Conservation (phyloP, 1,139 yeast genomes). For the Suhomyces panamericanus region DNA sequence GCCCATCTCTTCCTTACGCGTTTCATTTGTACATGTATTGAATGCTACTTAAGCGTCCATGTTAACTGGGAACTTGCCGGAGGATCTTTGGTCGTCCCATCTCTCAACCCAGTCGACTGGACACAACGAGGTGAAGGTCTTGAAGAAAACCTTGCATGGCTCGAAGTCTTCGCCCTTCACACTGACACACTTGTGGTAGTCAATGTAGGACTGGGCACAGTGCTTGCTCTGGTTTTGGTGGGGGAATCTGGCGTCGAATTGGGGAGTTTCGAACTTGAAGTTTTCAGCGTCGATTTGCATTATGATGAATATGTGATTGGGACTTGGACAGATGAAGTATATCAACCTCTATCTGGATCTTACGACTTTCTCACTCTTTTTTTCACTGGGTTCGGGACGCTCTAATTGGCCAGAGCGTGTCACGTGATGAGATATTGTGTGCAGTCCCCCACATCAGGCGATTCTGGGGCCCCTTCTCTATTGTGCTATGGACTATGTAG, state of each 20-base stretch:
- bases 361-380: constrained; percentile 15
- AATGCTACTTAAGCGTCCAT: constrained; percentile 18
- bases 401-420: constrained; percentile 13
- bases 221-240: constrained; percentile 96
- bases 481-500: neutral
- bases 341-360: constrained; percentile 9
- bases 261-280: constrained; percentile 72
- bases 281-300: constrained; percentile 51
- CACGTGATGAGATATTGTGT: constrained; percentile 8
- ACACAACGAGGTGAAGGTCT: constrained; percentile 87
- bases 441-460: constrained; percentile 2
- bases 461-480: neutral
- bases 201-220: constrained; percentile 97
- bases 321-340: constrained; percentile 2
- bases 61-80: constrained; percentile 49
- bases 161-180: constrained; percentile 98
- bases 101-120: constrained; percentile 90
- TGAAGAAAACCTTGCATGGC: constrained; percentile 94
- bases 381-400: constrained; percentile 12
- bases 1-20: neutral
- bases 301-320: constrained; percentile 10
- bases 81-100: constrained; percentile 94
- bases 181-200: constrained; percentile 94
- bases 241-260: constrained; percentile 93
- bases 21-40: constrained; percentile 10